phyloP scores from a whole-genome alignment of 1,139 yeast genomes.

The Debaryomyces subglobosus region DNA sequence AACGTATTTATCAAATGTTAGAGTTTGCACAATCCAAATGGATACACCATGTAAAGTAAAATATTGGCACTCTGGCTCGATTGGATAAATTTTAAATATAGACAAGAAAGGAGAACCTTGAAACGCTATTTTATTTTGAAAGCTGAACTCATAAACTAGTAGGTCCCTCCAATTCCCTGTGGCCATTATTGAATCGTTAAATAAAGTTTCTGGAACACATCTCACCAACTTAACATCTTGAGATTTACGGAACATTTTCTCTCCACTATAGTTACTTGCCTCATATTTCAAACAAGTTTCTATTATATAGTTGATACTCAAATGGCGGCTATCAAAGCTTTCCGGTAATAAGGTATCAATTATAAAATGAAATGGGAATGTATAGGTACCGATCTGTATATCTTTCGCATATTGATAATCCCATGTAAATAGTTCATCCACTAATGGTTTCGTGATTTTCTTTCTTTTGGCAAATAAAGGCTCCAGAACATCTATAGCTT shows the following conservation, averaged over 20 bases:
- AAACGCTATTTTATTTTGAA: slow-evolving; percentile 20
- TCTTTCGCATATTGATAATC: slow-evolving; percentile 8
- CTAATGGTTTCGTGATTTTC: slow-evolving; percentile 7
- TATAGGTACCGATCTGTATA: slow-evolving; percentile 17
- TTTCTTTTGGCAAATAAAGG: slow-evolving; percentile 1
- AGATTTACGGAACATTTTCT: neutral
- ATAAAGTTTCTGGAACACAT: slow-evolving; percentile 14
- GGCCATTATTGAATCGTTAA: slow-evolving; percentile 14
- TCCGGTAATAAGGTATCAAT: slow-evolving; percentile 18
- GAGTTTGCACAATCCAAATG: slow-evolving; percentile 15
- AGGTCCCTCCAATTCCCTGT: slow-evolving; percentile 24
- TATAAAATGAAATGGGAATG: slow-evolving; percentile 19
- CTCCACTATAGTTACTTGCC: neutral
- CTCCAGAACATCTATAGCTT: neutral
- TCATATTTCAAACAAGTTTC: slow-evolving; percentile 11
- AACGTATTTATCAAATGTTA: slow-evolving; percentile 10
- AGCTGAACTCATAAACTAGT: slow-evolving; percentile 19
- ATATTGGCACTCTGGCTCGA: slow-evolving; percentile 6
- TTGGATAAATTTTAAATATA: slow-evolving; percentile 14
- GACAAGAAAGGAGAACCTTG: slow-evolving; percentile 15
- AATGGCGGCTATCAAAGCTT: slow-evolving; percentile 12
- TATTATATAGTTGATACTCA: slow-evolving; percentile 15
- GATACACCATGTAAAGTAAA: slow-evolving; percentile 16
- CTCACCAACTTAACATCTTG: slow-evolving; percentile 12
- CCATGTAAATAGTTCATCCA: slow-evolving; percentile 18